Conservation (phyloP, 805 yeast genomes). For the Candida germanica region DNA sequence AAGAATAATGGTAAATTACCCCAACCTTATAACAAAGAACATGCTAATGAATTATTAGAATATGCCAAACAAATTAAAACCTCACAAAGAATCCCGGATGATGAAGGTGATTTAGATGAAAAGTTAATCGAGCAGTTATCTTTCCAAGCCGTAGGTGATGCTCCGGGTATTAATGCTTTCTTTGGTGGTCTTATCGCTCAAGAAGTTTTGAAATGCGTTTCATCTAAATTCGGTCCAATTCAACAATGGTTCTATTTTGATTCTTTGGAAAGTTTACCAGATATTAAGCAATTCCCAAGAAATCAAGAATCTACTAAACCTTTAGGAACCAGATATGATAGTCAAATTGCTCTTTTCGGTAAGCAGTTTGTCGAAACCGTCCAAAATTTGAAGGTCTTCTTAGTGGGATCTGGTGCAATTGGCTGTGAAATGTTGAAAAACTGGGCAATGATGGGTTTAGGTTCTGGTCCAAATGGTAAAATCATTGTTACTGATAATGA, state of each 20-base stretch:
- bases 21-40: constrained; percentile 68
- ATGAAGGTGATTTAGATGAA: constrained; percentile 54
- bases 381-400: constrained; percentile 75
- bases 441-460: constrained; percentile 97
- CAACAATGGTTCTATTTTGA: constrained; percentile 92
- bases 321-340: constrained; percentile 79
- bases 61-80: constrained; percentile 57
- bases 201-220: constrained; percentile 91
- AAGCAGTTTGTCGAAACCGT: constrained; percentile 66
- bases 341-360: constrained; percentile 95
- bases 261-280: constrained; percentile 87
- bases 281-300: constrained; percentile 53
- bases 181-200: constrained; percentile 95
- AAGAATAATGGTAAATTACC: constrained; percentile 68
- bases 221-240: constrained; percentile 93
- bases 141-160: constrained; percentile 85
- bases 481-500: constrained; percentile 90
- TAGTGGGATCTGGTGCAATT: constrained; percentile 97
- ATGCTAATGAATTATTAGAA: constrained; percentile 64
- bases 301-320: constrained; percentile 73
- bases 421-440: constrained; percentile 98
- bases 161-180: constrained; percentile 86
- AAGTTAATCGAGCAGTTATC: constrained; percentile 68
- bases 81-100: constrained; percentile 55
- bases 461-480: constrained; percentile 85